Conservation (phyloP, 192 early-diverging fungal species). For the Martensiomyces pterosporus region DNA sequence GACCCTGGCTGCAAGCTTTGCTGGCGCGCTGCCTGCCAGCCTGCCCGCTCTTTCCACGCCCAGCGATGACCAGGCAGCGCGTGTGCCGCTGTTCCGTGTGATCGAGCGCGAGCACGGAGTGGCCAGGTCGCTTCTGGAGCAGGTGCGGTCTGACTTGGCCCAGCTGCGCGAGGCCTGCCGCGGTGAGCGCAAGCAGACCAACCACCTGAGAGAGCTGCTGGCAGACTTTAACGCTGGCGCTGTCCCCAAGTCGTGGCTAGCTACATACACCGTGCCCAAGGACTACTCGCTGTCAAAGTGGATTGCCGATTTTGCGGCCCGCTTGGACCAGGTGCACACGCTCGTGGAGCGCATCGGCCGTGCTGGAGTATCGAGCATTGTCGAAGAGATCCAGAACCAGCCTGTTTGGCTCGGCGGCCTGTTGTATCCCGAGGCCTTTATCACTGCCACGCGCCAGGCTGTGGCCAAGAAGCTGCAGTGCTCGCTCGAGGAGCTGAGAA, state of each 20-base stretch:
- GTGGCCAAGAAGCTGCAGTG: constrained; percentile 67
- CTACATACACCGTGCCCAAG: constrained; percentile 41
- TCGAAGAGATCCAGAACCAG: constrained; percentile 20
- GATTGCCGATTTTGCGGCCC: constrained; percentile 67
- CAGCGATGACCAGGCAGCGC: constrained; percentile 1
- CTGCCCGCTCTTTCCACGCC: constrained; percentile 7
- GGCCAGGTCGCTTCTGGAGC: constrained; percentile 55
- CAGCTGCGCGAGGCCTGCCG: constrained; percentile 63
- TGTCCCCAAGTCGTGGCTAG: constrained; percentile 65
- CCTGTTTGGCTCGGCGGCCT: constrained; percentile 83
- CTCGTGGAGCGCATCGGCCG: constrained; percentile 43
- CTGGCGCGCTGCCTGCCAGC: constrained; percentile 50
- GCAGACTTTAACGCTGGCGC: constrained; percentile 63
- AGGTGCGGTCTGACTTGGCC: constrained; percentile 63
- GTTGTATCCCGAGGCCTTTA: constrained; percentile 84
- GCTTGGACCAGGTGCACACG: constrained; percentile 60
- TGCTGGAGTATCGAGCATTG: background rate
- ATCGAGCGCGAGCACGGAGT: constrained; percentile 76
- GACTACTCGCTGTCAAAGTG: constrained; percentile 61
- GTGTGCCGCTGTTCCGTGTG: constrained; percentile 74
- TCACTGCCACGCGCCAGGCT: constrained; percentile 86
- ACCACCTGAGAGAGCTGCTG: constrained; percentile 72
- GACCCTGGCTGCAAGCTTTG: constrained; percentile 55
- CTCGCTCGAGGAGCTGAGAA: constrained; percentile 78
- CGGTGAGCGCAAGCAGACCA: constrained; percentile 83